phyloP scores from a whole-genome alignment of 2,329 filamentous ascomycete species.

The Fusarium nanum region DNA sequence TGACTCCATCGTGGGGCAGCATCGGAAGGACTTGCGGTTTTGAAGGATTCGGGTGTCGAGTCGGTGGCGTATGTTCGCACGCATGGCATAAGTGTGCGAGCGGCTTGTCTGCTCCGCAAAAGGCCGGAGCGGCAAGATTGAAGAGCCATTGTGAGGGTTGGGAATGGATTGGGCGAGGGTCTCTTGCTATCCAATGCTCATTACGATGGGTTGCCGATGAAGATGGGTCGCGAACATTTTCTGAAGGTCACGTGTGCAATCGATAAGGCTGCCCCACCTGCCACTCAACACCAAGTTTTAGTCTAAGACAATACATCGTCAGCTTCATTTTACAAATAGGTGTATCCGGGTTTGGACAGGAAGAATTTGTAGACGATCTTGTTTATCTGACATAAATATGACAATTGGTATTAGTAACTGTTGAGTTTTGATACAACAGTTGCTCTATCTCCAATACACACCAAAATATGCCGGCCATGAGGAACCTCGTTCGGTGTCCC shows the following conservation, averaged over 20 bases:
- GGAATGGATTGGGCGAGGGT: constrained; percentile 17
- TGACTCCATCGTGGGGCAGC: constrained; percentile 73
- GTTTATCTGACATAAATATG: too few species aligned
- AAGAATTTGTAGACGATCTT: neutral
- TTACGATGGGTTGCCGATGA: constrained; percentile 11
- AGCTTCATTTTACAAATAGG: constrained; percentile 5
- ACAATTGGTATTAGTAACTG: too few species aligned
- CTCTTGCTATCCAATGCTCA: constrained; percentile 7
- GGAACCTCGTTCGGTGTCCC: neutral
- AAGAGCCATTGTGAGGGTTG: constrained; percentile 48
- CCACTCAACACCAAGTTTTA: constrained; percentile 25
- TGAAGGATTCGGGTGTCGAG: constrained; percentile 46
- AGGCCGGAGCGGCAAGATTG: constrained; percentile 50
- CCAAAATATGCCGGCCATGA: neutral
- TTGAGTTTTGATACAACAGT: too few species aligned
- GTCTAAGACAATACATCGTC: neutral
- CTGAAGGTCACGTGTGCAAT: constrained; percentile 47
- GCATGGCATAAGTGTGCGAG: constrained; percentile 40
- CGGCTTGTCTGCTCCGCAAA: constrained; percentile 41
- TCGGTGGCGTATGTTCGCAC: constrained; percentile 49
- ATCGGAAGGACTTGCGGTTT: constrained; percentile 22
- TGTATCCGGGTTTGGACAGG: neutral
- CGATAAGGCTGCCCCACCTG: constrained; percentile 38
- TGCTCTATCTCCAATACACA: neutral
- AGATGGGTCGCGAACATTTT: constrained; percentile 49